Conservation (phyloP, 176 grass and related monocot genomes). For the Olyra latifolia region DNA sequence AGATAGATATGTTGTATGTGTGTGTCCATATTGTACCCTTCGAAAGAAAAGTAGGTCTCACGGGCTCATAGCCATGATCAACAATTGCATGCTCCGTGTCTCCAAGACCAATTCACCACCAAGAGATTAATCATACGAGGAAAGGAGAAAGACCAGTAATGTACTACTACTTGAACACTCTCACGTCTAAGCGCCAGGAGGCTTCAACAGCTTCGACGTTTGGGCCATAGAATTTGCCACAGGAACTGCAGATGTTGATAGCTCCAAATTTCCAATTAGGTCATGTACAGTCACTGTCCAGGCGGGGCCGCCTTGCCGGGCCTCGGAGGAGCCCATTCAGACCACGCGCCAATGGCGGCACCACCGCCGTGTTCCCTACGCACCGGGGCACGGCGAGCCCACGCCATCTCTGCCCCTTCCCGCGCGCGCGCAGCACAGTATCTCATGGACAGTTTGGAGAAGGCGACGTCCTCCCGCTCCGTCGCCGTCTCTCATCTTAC, state of each 20-base stretch:
- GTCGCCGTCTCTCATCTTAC: constrained; percentile 22
- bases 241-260: neutral
- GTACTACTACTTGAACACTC: too few species aligned
- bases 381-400: constrained; percentile 34
- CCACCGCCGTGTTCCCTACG: constrained; percentile 7
- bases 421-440: neutral
- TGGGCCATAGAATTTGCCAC: neutral
- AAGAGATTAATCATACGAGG: too few species aligned
- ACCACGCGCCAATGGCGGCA: neutral
- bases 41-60: too few species aligned
- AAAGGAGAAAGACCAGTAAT: too few species aligned
- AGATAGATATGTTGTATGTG: too few species aligned
- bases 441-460: constrained; percentile 18
- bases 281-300: constrained; percentile 12
- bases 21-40: too few species aligned
- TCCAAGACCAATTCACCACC: too few species aligned
- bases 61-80: too few species aligned
- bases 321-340: neutral
- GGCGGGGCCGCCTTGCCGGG: constrained; percentile 4
- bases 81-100: too few species aligned
- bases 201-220: neutral
- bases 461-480: constrained; percentile 4
- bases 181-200: too few species aligned
- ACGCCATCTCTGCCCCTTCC: neutral
- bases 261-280: neutral